Evolutionary conservation across 176 grass and related monocot genomes (phyloP).

Genomic region (Eleusine indica): DNA sequence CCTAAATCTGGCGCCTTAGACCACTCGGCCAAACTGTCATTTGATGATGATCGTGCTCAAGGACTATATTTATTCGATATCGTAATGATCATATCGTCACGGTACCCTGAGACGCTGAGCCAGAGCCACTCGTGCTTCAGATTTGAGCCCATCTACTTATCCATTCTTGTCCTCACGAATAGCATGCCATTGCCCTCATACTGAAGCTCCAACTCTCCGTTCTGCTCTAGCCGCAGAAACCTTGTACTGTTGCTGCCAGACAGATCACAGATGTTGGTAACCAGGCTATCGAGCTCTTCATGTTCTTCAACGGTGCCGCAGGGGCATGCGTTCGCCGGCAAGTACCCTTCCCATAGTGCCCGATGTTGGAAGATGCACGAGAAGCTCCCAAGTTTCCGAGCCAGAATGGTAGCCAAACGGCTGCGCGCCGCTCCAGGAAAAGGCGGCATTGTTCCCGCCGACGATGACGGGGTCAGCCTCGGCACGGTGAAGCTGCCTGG

Average conservation of each 20-base stretch:
- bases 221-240: neutral
- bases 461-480: conserved; percentile 64
- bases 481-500: conserved; percentile 88
- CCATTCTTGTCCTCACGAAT: conserved; percentile 34
- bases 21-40: conserved; percentile 97
- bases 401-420: conserved; percentile 5
- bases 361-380: conserved; percentile 29
- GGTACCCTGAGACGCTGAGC: neutral
- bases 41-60: neutral
- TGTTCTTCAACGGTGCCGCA: conserved; percentile 35
- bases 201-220: neutral
- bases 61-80: no score
- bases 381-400: conserved; percentile 1
- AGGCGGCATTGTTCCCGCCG: conserved; percentile 46
- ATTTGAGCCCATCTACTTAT: conserved; percentile 12
- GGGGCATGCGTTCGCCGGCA: neutral
- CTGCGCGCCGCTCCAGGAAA: conserved; percentile 44
- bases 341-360: neutral
- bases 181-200: neutral
- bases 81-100: neutral
- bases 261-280: conserved; percentile 51
- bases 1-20: conserved; percentile 99
- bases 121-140: neutral
- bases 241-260: conserved; percentile 31
- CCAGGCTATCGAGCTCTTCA: conserved; percentile 32